A percentile compares a stretch with the other conserved stretches of the same genome.
phyloP scores from a whole-genome alignment of 1,284 basidiomycete genomes.

The Ceratobasidium papillatum region DNA sequence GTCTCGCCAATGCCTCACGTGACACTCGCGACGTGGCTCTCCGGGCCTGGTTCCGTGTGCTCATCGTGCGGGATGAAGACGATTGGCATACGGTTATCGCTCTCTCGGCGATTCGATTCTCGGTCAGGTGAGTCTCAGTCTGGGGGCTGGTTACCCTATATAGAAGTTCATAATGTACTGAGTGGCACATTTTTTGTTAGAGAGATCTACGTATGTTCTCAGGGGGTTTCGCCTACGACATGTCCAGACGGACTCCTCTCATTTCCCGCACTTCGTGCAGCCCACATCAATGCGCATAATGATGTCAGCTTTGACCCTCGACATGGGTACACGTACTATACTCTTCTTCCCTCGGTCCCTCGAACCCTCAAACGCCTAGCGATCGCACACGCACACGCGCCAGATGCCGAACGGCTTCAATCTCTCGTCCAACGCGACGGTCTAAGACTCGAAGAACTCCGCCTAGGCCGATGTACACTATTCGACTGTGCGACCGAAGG shows the following conservation, averaged over 20 bases:
- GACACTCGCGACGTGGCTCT: conserved; percentile 21
- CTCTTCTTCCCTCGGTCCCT: conserved; percentile 18
- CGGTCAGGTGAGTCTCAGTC: conserved; percentile 16
- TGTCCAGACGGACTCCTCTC: conserved; percentile 5
- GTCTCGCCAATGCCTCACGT: conserved; percentile 29
- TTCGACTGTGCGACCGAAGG: conserved; percentile 35
- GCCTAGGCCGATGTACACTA: conserved; percentile 27
- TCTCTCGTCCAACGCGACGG: background rate
- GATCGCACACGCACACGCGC: conserved; percentile 28
- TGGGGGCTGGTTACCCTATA: background rate
- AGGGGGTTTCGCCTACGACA: background rate
- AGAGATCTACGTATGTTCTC: conserved; percentile 27
- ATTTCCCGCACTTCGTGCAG: conserved; percentile 26
- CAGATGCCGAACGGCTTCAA: conserved; percentile 19
- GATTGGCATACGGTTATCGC: conserved; percentile 18
- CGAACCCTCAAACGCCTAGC: conserved; percentile 23
- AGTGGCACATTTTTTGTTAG: background rate
- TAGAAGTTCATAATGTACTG: background rate
- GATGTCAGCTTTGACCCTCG: conserved; percentile 31
- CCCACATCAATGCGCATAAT: conserved; percentile 35
- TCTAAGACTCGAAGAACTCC: conserved; percentile 2
- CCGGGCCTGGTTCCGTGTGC: conserved; percentile 19
- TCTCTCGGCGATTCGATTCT: background rate
- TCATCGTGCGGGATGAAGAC: conserved; percentile 20
- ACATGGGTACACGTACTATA: conserved; percentile 27